Conservation (phyloP, 2,329 filamentous ascomycete species). For the Nigrospora oryzae region DNA sequence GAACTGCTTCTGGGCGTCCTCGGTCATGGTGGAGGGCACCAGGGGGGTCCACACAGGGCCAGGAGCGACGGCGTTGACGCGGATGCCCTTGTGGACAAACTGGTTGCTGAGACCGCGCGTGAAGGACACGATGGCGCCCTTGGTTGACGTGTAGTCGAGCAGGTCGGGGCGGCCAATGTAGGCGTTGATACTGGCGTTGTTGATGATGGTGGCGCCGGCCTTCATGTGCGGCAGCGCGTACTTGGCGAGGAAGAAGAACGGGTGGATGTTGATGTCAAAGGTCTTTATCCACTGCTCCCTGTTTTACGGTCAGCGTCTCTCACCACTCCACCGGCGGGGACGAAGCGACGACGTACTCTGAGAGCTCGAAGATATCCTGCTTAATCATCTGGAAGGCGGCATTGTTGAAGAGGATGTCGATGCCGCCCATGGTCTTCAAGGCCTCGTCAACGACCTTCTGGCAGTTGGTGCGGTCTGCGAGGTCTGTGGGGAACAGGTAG, state of each 20-base stretch:
- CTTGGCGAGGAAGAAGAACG: slow-evolving; percentile 74
- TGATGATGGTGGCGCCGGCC: slow-evolving; percentile 70
- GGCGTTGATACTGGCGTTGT: slow-evolving; percentile 76
- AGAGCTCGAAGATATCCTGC: slow-evolving; percentile 60
- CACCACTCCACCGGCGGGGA: background rate
- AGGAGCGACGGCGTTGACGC: slow-evolving; percentile 52
- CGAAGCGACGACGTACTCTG: slow-evolving; percentile 42
- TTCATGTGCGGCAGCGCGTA: slow-evolving; percentile 69
- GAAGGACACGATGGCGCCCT: slow-evolving; percentile 72
- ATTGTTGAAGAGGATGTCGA: slow-evolving; percentile 72
- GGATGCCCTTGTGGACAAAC: slow-evolving; percentile 60
- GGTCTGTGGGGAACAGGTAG: slow-evolving; percentile 53
- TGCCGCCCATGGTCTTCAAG: slow-evolving; percentile 53
- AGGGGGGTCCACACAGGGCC: slow-evolving; percentile 74
- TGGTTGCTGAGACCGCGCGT: slow-evolving; percentile 72
- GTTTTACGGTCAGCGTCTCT: slow-evolving; percentile 7
- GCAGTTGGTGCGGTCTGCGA: slow-evolving; percentile 60
- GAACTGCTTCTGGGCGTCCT: slow-evolving; percentile 64
- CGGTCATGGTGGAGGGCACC: slow-evolving; percentile 64
- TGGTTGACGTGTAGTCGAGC: slow-evolving; percentile 74
- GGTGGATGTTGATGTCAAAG: slow-evolving; percentile 77
- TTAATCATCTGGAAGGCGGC: slow-evolving; percentile 69
- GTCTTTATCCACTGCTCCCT: slow-evolving; percentile 73
- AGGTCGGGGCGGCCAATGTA: slow-evolving; percentile 75
- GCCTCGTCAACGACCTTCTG: slow-evolving; percentile 61